These are phyloP conservation scores for Podaxis mareebaensis DNA, from an alignment of 768 basidiomycete species.

Conservation along the genomic window DNA sequence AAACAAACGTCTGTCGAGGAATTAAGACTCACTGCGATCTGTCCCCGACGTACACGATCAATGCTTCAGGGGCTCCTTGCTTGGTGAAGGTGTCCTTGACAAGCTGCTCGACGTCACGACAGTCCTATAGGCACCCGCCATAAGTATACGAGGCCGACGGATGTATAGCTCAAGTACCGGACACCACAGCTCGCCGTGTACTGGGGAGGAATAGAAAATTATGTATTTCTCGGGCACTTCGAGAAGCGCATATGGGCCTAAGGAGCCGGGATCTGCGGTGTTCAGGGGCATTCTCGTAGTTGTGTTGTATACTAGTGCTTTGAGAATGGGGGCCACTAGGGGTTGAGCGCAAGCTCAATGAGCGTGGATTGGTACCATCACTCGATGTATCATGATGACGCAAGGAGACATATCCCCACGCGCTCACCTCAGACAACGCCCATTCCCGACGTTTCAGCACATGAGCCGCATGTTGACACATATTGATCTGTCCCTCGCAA, in stretches of 20 bases:
- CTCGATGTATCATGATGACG: slow-evolving; percentile 7
- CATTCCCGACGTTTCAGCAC: background rate
- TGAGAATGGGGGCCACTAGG: slow-evolving; percentile 11
- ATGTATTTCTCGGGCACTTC: slow-evolving; percentile 51
- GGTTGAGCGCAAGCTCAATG: background rate
- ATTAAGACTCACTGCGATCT: slow-evolving; percentile 51
- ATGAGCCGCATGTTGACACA: background rate
- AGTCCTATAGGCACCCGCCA: slow-evolving; percentile 47
- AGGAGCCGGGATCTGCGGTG: slow-evolving; percentile 31
- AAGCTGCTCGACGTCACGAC: slow-evolving; percentile 56
- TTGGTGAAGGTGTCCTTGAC: slow-evolving; percentile 52
- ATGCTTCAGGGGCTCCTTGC: slow-evolving; percentile 46
- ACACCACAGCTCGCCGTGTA: slow-evolving; percentile 69
- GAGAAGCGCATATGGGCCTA: slow-evolving; percentile 37
- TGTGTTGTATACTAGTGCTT: slow-evolving; percentile 9
- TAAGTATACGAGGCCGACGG: slow-evolving; percentile 3
- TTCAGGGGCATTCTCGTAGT: slow-evolving; percentile 52
- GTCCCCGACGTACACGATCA: slow-evolving; percentile 72
- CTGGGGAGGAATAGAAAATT: slow-evolving; percentile 72
- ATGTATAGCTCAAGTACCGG: slow-evolving; percentile 40
- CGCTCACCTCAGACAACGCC: background rate
- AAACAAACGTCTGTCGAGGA: background rate
- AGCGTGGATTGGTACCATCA: background rate
- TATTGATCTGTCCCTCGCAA: background rate
- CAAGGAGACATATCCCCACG: background rate